Evolutionary conservation across 768 basidiomycete species (phyloP), one percentile per base, ranked within the genome.

Genomic region (Calocybe gangraenosa): DNA sequence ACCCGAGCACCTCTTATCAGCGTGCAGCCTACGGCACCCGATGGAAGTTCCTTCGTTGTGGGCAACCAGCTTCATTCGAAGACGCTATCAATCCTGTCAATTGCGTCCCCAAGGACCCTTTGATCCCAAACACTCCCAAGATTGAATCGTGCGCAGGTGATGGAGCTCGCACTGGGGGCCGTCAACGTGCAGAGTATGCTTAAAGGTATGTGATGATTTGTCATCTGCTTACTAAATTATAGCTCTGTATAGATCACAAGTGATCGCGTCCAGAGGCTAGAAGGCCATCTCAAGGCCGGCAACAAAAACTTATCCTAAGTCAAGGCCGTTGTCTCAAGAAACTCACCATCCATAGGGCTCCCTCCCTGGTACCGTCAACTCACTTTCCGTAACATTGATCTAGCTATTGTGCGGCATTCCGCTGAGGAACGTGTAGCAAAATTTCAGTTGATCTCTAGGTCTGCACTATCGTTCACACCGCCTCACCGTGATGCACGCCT

Each of bases 311-410:
- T 92, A 2, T 70, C 75, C 20, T 71, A 82, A 47, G 64, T 80
- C 13, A 79, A 77, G 48, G 68, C 79, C 1, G 84, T 35, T 21
- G 14, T n/a, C 14, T 40, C 15, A 32, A 37, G 7, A 20, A 37
- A 37, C 36, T 43, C 22, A 47, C 39, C 38, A 21, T 42, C 52
- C 22, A 18, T 57, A 94, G 92, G 52, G 76, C 90, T 3, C 92
- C 92, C 1, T 81, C 89, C 6, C 65, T 96, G 93, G 93, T 55
- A 84, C 87, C 1, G 78, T 95, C 59, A 82, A 86, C 53, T 78
- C 25, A 87, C 90, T 0, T 86, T 88, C 55, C 80, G 85, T 33
- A 93, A 94, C 60, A 90, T 96, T 54, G 86, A 91, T 44, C 59
- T 79, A 15, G 80, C 81, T 0, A 74, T 90, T 49, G 70, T 71